These are phyloP conservation scores for Nannizziopsis arthrosporioides DNA, from an alignment of 2,329 filamentous ascomycete genomes.

Conservation along the genomic window DNA sequence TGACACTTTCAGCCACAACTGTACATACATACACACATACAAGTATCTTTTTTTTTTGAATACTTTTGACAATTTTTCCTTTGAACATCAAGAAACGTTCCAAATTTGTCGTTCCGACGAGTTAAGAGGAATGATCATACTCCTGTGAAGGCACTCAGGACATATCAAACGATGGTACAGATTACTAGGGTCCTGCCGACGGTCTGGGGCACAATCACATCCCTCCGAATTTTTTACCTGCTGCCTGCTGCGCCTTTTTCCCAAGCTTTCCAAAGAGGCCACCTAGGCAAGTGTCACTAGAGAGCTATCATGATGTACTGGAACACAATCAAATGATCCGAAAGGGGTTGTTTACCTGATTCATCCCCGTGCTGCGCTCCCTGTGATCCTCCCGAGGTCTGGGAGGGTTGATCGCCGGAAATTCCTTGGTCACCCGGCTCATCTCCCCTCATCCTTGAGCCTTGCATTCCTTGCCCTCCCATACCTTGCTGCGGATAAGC, in stretches of 20 bases:
- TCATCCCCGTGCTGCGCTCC: neutral
- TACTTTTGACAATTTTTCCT: no score
- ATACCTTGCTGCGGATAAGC: slow-evolving; percentile 6
- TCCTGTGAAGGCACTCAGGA: no score
- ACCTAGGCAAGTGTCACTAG: neutral
- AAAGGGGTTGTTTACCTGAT: slow-evolving; percentile 4
- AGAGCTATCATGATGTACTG: neutral
- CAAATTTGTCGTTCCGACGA: no score
- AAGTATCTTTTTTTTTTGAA: no score
- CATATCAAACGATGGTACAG: no score
- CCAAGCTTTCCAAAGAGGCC: slow-evolving; percentile 4
- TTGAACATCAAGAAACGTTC: no score
- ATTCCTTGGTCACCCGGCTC: slow-evolving; percentile 2
- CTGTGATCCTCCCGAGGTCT: slow-evolving; percentile 4
- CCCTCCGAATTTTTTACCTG: slow-evolving; percentile 3
- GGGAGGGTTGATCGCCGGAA: neutral
- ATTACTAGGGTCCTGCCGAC: no score
- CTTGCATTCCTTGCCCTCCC: slow-evolving; percentile 4
- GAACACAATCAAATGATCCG: neutral
- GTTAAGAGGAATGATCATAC: no score
- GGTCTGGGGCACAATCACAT: neutral
- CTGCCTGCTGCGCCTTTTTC: slow-evolving; percentile 11
- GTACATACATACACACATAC: no score
- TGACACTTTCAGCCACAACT: neutral
- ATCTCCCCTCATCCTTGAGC: neutral